Evolutionary conservation across 2,329 filamentous ascomycete species (phyloP).

Genomic region (Chaetomiaceae sp.): DNA sequence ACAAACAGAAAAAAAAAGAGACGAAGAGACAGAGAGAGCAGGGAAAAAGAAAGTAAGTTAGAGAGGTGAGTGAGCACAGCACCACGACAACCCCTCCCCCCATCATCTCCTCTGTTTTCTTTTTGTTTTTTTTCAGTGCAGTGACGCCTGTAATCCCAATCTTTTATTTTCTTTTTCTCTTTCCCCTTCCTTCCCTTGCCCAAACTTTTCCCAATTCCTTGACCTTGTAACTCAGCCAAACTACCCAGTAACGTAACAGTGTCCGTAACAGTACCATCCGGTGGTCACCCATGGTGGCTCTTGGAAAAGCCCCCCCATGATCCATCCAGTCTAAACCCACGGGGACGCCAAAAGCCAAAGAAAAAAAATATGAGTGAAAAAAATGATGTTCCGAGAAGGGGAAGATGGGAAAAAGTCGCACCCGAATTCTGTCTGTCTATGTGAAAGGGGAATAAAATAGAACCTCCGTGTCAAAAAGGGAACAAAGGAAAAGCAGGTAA

Average conservation of each 20-base stretch:
- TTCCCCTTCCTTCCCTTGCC: too few species aligned
- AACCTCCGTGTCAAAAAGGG: neutral
- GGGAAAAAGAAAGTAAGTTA: neutral
- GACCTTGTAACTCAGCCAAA: constrained; percentile 1
- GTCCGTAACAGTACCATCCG: too few species aligned
- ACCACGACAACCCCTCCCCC: neutral
- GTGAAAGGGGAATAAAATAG: too few species aligned
- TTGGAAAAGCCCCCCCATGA: too few species aligned
- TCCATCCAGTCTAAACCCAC: constrained; percentile 14
- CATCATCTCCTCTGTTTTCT: neutral
- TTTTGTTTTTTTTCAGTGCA: neutral
- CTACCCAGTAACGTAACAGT: too few species aligned
- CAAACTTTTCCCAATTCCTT: neutral
- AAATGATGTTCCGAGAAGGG: neutral
- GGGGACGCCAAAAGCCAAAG: constrained; percentile 3
- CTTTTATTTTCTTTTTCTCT: too few species aligned
- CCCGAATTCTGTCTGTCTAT: constrained; percentile 6
- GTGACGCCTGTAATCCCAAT: neutral
- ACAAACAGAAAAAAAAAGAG: constrained; percentile 2
- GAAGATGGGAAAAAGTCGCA: neutral
- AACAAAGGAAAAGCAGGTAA: too few species aligned
- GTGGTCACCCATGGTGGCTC: constrained; percentile 4
- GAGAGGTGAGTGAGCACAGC: neutral
- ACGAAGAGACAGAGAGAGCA: neutral
- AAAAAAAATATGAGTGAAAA: constrained; percentile 1